Conservation (phyloP, 1,284 basidiomycete species). For the Crepidotus sp. region DNA sequence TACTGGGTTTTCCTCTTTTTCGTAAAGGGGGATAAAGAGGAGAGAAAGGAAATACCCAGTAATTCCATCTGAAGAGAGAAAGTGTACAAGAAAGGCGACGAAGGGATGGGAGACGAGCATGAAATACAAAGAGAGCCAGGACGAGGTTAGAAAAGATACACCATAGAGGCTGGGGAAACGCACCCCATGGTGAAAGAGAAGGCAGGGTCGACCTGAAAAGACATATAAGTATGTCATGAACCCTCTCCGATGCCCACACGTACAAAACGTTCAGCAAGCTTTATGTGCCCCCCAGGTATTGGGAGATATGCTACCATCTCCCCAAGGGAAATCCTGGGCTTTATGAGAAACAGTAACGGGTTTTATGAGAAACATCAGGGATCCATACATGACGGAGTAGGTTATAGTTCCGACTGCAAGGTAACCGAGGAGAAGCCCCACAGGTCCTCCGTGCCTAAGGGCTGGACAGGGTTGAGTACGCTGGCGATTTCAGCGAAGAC, state of each 20-base stretch:
- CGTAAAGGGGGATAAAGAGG: background rate
- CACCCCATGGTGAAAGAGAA: conserved; percentile 69
- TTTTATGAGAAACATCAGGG: too few species aligned
- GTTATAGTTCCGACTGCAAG: conserved; percentile 53
- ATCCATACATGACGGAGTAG: conserved; percentile 41
- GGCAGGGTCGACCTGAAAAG: conserved; percentile 70
- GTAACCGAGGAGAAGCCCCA: conserved; percentile 60
- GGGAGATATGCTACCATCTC: conserved; percentile 66
- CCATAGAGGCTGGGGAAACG: too few species aligned
- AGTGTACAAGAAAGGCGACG: too few species aligned
- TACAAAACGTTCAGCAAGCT: conserved; percentile 64
- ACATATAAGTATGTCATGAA: conserved; percentile 24
- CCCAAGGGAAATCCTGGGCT: conserved; percentile 38
- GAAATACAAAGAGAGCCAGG: too few species aligned
- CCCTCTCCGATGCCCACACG: background rate
- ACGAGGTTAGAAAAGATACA: too few species aligned
- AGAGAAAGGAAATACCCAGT: conserved; percentile 64
- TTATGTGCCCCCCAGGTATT: conserved; percentile 71
- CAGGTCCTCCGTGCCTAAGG: conserved; percentile 47
- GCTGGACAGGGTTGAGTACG: conserved; percentile 21
- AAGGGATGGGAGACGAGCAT: too few species aligned
- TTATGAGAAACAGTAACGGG: too few species aligned
- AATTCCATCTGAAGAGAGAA: conserved; percentile 52
- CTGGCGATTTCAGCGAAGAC: background rate
- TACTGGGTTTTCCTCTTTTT: conserved; percentile 19